Evolutionary conservation across 768 basidiomycete genomes (phyloP), one percentile per base, ranked within the genome.

Genomic region (Pholiota conissans): DNA sequence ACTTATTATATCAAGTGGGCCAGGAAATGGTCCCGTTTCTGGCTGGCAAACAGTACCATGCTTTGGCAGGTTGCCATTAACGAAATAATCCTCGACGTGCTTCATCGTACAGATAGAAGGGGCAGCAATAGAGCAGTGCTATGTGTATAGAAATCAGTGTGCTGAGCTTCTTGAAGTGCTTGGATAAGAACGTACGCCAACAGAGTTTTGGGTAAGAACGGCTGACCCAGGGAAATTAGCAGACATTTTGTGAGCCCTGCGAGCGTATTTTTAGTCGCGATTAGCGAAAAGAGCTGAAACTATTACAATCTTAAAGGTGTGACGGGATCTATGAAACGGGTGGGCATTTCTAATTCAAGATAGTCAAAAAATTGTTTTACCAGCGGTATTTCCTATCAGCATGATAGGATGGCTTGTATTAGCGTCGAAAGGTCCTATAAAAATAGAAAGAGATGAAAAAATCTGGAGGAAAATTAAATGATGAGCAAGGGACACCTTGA

Each of bases 41-140:
- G 74, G 65, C 3, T 76, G 61, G 60, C 81, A 82, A 2, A 79
- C 65, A 3, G 76, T 78, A 3, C 70, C 76, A 11, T 67, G 67
- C 8, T 65, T 58, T 1, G 81, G 81, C 1, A 82, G 63, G 2
- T 67, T 72, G 1, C 81, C 79, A 5, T 72, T 57, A 1, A 65
- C 56, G 57, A 82, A 78, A 61, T 81, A 81, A 1, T 69, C 67
- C 10, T 70, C 69, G 26, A 82, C 64, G 53, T 73, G 58, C n/a
- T 57, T 50, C 34, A 65, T 59, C 4, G 75, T 73, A 63, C 77
- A 79, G 4, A 65, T 35, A 14, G 76, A 78, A n/a, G 67, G 64
- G 1, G 66, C 71, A 8, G 67, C 58, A 22, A 73, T 26, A 7
- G 77, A 77, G 45, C 63, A 66, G 60, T 79, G 76, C 73, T 76